phyloP scores from a whole-genome alignment of 2,329 filamentous ascomycete species.

The Ophiostoma australiae region DNA sequence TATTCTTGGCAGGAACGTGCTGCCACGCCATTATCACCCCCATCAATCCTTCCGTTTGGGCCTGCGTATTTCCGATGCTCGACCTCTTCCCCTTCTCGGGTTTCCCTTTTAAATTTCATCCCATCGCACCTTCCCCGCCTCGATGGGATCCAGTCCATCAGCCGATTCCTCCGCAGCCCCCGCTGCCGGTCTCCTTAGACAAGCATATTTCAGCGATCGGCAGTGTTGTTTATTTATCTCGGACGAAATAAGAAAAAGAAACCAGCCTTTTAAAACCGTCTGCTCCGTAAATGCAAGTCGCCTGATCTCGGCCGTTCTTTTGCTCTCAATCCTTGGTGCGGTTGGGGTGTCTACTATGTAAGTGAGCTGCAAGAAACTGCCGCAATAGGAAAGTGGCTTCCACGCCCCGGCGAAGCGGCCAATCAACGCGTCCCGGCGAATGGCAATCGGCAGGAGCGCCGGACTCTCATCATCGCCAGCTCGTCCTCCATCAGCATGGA shows the following conservation, averaged over 20 bases:
- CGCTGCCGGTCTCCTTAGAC: neutral
- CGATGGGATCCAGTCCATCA: neutral
- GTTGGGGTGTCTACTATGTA: neutral
- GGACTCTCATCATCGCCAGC: neutral
- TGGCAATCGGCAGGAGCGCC: constrained; percentile 1
- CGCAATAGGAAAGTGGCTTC: constrained; percentile 25
- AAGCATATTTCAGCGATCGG: neutral
- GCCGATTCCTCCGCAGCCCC: neutral
- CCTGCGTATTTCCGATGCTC: neutral
- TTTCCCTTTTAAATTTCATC: neutral
- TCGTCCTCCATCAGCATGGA: neutral
- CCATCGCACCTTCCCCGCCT: neutral
- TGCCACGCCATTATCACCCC: neutral
- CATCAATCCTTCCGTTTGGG: neutral
- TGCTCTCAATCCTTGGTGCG: neutral
- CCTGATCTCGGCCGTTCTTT: constrained; percentile 13
- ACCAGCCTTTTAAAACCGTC: neutral
- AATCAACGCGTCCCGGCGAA: constrained; percentile 14
- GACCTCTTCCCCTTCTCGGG: neutral
- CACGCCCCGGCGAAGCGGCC: constrained; percentile 1
- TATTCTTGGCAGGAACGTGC: neutral
- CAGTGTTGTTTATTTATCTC: neutral
- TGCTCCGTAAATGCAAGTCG: neutral
- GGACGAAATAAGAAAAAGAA: neutral
- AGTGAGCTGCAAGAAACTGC: constrained; percentile 12